These are phyloP conservation scores for Endoconidiophora polonica DNA, from an alignment of 2,329 filamentous ascomycete genomes.

Conservation along the genomic window DNA sequence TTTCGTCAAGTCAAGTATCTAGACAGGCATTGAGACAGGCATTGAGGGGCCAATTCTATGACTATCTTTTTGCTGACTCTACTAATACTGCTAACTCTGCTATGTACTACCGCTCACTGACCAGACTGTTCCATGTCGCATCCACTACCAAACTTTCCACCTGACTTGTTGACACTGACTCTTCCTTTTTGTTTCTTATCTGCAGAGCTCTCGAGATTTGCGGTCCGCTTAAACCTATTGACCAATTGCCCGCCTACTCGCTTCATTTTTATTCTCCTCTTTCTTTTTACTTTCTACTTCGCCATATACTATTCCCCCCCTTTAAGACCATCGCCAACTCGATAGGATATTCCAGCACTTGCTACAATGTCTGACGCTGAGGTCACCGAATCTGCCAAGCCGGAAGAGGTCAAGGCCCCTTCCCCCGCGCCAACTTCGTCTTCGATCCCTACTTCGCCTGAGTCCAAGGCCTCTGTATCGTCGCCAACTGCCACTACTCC, in stretches of 20 bases:
- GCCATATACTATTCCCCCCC: constrained; percentile 3
- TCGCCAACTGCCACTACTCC: constrained; percentile 13
- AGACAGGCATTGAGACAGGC: no score
- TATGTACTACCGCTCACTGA: background rate
- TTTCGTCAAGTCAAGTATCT: no score
- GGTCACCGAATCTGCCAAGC: constrained; percentile 28
- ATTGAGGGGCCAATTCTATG: no score
- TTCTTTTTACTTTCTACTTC: constrained; percentile 2
- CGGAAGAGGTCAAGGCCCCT: constrained; percentile 25
- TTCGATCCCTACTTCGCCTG: constrained; percentile 19
- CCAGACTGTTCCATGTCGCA: background rate
- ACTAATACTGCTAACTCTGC: no score
- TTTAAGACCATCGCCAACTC: constrained; percentile 13
- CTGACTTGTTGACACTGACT: constrained; percentile 1
- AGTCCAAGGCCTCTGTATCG: constrained; percentile 19
- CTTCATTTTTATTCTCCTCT: background rate
- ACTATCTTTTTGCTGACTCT: no score
- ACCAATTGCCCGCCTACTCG: background rate
- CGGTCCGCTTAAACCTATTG: background rate
- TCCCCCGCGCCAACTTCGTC: constrained; percentile 18
- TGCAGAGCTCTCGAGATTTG: constrained; percentile 7
- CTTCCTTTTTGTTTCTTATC: background rate
- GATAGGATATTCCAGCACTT: background rate
- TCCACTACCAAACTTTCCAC: background rate
- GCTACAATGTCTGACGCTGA: constrained; percentile 31